Conservation (phyloP, 257 asterid species). For the Salvia splendens region DNA sequence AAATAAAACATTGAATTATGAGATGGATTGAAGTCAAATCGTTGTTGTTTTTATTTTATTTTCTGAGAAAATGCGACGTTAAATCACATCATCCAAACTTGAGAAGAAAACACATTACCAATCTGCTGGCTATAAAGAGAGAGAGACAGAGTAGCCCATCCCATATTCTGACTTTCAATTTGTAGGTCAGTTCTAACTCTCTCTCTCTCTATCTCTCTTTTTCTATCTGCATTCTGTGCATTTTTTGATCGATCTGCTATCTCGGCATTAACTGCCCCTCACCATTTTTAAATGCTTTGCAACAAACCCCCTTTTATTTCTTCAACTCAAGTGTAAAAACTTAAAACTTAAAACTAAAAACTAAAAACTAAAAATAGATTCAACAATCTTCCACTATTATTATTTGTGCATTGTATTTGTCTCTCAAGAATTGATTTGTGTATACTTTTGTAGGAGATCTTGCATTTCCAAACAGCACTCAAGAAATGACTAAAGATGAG, state of each 20-base stretch:
- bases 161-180: slow-evolving; percentile 31
- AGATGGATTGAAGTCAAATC: slow-evolving; percentile 52
- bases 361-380: background rate
- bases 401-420: slow-evolving; percentile 1
- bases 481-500: slow-evolving; percentile 78
- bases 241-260: background rate
- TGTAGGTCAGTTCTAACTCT: slow-evolving; percentile 19
- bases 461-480: slow-evolving; percentile 28
- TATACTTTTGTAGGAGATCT: slow-evolving; percentile 40
- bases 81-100: slow-evolving; percentile 59
- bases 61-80: slow-evolving; percentile 43
- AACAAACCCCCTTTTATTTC: slow-evolving; percentile 29
- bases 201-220: background rate
- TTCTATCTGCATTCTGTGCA: slow-evolving; percentile 17
- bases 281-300: background rate
- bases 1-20: slow-evolving; percentile 5
- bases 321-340: slow-evolving; percentile 11
- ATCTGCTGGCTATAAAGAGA: background rate
- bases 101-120: slow-evolving; percentile 26
- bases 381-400: slow-evolving; percentile 23
- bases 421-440: background rate
- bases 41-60: slow-evolving; percentile 39
- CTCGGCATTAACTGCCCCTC: too few relatives aligned
- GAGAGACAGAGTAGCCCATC: background rate
- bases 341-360: background rate